Conservation (phyloP, 441 rosid species). For the Populus hybrid region DNA sequence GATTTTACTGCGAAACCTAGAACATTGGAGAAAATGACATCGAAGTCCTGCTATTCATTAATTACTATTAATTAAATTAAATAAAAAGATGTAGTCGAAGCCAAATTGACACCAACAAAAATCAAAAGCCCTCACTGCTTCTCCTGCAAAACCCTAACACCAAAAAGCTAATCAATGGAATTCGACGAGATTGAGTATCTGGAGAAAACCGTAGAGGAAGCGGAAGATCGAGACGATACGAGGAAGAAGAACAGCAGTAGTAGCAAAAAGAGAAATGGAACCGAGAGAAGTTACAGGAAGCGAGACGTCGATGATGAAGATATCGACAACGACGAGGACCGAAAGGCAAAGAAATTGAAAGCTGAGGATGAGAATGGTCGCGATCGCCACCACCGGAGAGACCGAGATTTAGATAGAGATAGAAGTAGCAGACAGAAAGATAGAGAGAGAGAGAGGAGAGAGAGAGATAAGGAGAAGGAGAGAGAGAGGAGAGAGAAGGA, state of each 20-base stretch:
- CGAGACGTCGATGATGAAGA: constrained; percentile 51
- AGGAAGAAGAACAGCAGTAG: constrained; percentile 31
- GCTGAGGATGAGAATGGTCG: constrained; percentile 56
- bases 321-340: constrained; percentile 38
- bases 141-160: neutral
- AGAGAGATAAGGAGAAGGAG: constrained; percentile 20
- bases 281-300: constrained; percentile 70
- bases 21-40: no score
- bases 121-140: neutral
- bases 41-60: no score
- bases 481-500: constrained; percentile 20
- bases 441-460: constrained; percentile 20
- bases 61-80: no score
- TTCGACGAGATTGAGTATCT: constrained; percentile 95
- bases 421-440: constrained; percentile 27
- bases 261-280: constrained; percentile 37
- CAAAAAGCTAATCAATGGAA: constrained; percentile 39
- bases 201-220: constrained; percentile 80
- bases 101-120: neutral
- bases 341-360: constrained; percentile 52
- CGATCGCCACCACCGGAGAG: constrained; percentile 23
- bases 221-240: constrained; percentile 42
- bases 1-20: no score
- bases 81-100: no score
- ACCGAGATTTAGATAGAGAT: constrained; percentile 17